Base-by-base conservation (phyloP, 1,284 basidiomycete genomes). In the Melanopsichium pennsylvanicum region DNA sequence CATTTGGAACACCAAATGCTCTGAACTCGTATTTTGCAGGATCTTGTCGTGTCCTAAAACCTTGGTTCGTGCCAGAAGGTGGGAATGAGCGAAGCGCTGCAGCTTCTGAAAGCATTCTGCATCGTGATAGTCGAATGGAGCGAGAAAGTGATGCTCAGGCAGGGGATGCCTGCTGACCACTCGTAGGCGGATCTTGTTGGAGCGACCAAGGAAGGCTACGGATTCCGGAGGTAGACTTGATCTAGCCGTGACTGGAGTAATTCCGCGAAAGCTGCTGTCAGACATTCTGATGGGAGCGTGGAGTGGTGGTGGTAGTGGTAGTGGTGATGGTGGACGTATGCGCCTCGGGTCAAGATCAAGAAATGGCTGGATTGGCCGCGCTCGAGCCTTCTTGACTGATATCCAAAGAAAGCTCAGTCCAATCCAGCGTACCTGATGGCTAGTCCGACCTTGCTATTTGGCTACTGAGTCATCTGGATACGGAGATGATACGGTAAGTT, bases 91-190 rank as follows among this genome's bases (percentile, higher is more conserved):
- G 13, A 60, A 70, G 7, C 4, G 18, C 12, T 50, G 57, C 12
- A 75, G 38, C 23, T 26, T 38, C 0, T 5, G 23, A 7, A 70
- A 63, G 25, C 48, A 43, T 2, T 56, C 21, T 0, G 32, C 12
- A 19, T 45, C 41, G n/a, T 43, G 15, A 13, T 40, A 39, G 10
- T 46, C 31, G 38, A 72, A 69, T 2, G 64, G 57, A 0, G 71
- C 55, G 12, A 72, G 45, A 21, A 75, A 72, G 16, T 60, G 59
- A 12, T 54, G 43, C 4, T 42, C 38, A 9, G 72, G 67, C 19
- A 75, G 33, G 5, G 70, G 73, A 29, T 46, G 37, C 3, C 34
- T n/a, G 7, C 45, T 47, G 19, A 55, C 32, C n/a, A 72, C 47
- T 5, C 58, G 25, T 4, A 68, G 44, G 5, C 58, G 57, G 8